These are phyloP conservation scores for Hymenoscyphus fraxineus DNA, from an alignment of 2,329 filamentous ascomycete species.

Conservation along the genomic window DNA sequence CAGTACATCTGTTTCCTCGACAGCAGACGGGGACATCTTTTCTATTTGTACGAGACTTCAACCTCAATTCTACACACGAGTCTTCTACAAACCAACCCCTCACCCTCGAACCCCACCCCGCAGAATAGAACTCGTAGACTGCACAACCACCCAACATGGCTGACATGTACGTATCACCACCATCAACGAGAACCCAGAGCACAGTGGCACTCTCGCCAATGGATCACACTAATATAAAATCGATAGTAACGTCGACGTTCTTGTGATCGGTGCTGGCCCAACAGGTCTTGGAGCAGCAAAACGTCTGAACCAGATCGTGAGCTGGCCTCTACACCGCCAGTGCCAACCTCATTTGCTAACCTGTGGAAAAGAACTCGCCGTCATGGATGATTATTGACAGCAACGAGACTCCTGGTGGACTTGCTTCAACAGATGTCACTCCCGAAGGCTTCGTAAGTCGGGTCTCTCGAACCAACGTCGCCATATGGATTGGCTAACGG, in stretches of 20 bases:
- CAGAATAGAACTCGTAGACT: constrained; percentile 3
- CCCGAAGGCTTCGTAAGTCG: constrained; percentile 91
- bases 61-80: background rate
- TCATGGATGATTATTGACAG: constrained; percentile 97
- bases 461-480: constrained; percentile 6
- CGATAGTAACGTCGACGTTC: constrained; percentile 79
- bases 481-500: constrained; percentile 25
- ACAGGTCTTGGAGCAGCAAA: constrained; percentile 98
- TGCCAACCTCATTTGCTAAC: constrained; percentile 18
- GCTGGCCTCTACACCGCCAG: constrained; percentile 21
- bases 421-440: constrained; percentile 92
- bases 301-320: constrained; percentile 90
- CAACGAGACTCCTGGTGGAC: constrained; percentile 86
- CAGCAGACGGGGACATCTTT: background rate
- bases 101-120: constrained; percentile 1
- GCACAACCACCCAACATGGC: constrained; percentile 12
- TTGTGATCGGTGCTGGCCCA: constrained; percentile 96
- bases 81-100: background rate
- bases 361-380: constrained; percentile 64
- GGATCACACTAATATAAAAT: constrained; percentile 10
- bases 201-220: background rate
- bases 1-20: background rate
- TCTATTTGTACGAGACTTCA: background rate
- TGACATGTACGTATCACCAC: constrained; percentile 24
- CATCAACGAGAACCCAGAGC: background rate